A percentile compares a stretch with the other conserved stretches of the same genome.
Evolutionary conservation across 371 early-diverging fungal genomes (phyloP).

Genomic region (Lichtheimia hyalospora): DNA sequence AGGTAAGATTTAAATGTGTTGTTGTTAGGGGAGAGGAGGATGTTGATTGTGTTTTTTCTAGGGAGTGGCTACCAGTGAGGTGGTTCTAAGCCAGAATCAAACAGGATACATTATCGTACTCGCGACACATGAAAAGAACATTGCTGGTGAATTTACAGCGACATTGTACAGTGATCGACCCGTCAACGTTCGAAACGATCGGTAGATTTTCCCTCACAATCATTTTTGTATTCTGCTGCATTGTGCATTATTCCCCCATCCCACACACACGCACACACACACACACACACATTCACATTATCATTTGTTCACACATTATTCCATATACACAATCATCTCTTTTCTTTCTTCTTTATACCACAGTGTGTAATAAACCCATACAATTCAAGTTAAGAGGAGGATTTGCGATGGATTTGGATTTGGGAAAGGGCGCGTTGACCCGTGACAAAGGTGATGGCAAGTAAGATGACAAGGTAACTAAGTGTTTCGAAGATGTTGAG

Average conservation of each 20-base stretch:
- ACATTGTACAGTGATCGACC: slow-evolving; percentile 63
- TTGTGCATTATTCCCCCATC: not conserved
- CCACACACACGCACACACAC: not conserved
- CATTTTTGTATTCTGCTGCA: not conserved
- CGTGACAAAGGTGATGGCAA: slow-evolving; percentile 54
- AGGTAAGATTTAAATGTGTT: slow-evolving; percentile 32
- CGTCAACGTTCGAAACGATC: slow-evolving; percentile 49
- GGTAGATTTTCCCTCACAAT: not conserved
- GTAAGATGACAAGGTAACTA: slow-evolving; percentile 55
- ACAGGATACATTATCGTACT: slow-evolving; percentile 63
- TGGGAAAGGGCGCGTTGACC: slow-evolving; percentile 60
- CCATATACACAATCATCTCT: not conserved
- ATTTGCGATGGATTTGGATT: slow-evolving; percentile 32
- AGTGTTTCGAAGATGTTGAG: slow-evolving; percentile 74
- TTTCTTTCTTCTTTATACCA: no score
- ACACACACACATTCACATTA: not conserved
- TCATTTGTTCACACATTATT: not conserved
- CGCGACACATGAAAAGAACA: slow-evolving; percentile 58
- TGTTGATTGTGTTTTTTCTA: not conserved
- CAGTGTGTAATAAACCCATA: no score
- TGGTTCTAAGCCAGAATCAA: slow-evolving; percentile 46
- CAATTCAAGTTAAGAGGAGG: not conserved
- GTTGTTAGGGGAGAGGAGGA: no score
- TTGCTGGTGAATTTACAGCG: slow-evolving; percentile 54
- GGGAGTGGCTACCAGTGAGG: slow-evolving; percentile 55